Percentiles rank a stretch among this genome's conserved stretches.
Evolutionary conservation across 108 stramenopile genomes (phyloP).

Genomic region (Fistulifera solaris): DNA sequence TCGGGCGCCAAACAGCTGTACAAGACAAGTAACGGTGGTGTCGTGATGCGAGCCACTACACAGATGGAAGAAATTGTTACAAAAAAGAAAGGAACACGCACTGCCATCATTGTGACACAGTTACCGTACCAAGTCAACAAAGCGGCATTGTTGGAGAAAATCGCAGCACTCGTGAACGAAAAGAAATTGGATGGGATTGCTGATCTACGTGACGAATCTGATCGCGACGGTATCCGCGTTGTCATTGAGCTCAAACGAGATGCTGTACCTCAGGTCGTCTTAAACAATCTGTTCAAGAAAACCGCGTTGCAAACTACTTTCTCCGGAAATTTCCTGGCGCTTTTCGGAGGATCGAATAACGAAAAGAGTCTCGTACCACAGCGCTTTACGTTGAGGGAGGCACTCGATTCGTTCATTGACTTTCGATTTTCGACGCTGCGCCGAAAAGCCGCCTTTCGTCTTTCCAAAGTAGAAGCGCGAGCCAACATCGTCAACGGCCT

Average conservation of each 20-base stretch:
- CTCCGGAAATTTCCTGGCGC: constrained; percentile 88
- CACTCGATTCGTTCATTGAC: constrained; percentile 83
- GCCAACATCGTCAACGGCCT: constrained; percentile 90
- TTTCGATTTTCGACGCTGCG: constrained; percentile 92
- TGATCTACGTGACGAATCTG: constrained; percentile 87
- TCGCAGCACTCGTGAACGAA: constrained; percentile 90
- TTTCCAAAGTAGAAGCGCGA: constrained; percentile 77
- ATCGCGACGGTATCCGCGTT: constrained; percentile 93
- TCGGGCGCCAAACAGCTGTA: constrained; percentile 68
- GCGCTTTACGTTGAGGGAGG: constrained; percentile 81
- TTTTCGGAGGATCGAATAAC: constrained; percentile 33
- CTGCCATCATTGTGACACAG: constrained; percentile 90
- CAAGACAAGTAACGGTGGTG: constrained; percentile 85
- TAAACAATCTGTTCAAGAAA: constrained; percentile 92
- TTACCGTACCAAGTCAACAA: constrained; percentile 96
- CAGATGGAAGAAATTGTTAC: constrained; percentile 69
- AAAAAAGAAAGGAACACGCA: constrained; percentile 36
- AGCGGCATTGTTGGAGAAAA: constrained; percentile 88
- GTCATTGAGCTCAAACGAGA: constrained; percentile 96
- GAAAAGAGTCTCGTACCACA: constrained; percentile 64
- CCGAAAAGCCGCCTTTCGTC: constrained; percentile 56
- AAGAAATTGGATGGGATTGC: constrained; percentile 88
- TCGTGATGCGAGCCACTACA: constrained; percentile 78
- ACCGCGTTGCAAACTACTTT: constrained; percentile 88
- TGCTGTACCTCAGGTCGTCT: constrained; percentile 77